Percentiles rank a stretch among this genome's conserved stretches.
phyloP scores from a whole-genome alignment of 2,329 filamentous ascomycete species.

The Curvularia spicifera region DNA sequence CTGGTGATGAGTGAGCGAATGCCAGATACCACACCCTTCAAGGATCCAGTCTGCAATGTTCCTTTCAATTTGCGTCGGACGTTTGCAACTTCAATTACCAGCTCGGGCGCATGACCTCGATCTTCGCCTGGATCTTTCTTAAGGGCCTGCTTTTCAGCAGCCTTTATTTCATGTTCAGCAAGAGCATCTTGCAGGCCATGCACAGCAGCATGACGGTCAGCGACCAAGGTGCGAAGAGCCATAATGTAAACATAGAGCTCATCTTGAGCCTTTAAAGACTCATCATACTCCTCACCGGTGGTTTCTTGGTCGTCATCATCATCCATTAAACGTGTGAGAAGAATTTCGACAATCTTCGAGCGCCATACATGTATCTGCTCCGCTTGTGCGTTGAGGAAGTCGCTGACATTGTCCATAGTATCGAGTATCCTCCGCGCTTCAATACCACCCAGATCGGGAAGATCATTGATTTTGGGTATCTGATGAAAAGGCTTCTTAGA shows the following conservation, averaged over 20 bases:
- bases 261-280: conserved; percentile 86
- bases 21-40: conserved; percentile 73
- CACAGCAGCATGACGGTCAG: conserved; percentile 78
- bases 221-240: conserved; percentile 73
- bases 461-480: conserved; percentile 57
- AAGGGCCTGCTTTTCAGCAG: conserved; percentile 66
- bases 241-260: conserved; percentile 87
- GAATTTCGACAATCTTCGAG: conserved; percentile 71
- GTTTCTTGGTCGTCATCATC: conserved; percentile 74
- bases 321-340: conserved; percentile 79
- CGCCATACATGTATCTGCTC: conserved; percentile 76
- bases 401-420: conserved; percentile 68
- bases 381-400: conserved; percentile 74
- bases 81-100: conserved; percentile 62
- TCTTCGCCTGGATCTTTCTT: conserved; percentile 56
- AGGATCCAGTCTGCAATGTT: conserved; percentile 62
- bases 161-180: conserved; percentile 73
- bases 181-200: conserved; percentile 79
- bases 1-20: conserved; percentile 68
- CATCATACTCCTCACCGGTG: conserved; percentile 88
- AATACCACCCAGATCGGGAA: conserved; percentile 68
- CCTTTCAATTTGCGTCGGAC: conserved; percentile 59
- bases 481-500: conserved; percentile 29
- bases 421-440: conserved; percentile 73
- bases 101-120: conserved; percentile 73